A percentile compares a stretch with the other conserved stretches of the same genome.
phyloP scores from a whole-genome alignment of 2,329 filamentous ascomycete genomes.

The Penicillium sp. region DNA sequence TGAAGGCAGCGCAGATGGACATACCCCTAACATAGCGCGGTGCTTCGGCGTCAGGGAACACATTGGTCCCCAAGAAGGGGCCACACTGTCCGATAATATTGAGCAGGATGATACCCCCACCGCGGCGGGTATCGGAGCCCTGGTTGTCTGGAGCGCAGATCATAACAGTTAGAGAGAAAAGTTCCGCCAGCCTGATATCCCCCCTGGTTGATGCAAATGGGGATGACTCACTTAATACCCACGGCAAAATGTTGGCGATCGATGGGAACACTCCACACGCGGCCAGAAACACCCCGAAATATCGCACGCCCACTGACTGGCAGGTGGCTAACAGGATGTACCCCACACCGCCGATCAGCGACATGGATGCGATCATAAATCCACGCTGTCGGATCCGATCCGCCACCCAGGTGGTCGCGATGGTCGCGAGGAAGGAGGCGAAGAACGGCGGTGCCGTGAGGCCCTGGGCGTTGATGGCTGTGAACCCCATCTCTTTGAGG shows the following conservation, averaged over 20 bases:
- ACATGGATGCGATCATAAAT: constrained; percentile 56
- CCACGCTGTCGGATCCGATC: constrained; percentile 65
- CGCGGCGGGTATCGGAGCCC: constrained; percentile 65
- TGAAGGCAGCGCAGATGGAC: constrained; percentile 60
- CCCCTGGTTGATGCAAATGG: neutral
- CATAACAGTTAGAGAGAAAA: too few relatives aligned
- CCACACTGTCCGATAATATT: constrained; percentile 66
- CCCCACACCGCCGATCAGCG: constrained; percentile 57
- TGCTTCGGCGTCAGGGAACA: constrained; percentile 55
- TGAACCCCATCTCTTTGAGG: constrained; percentile 65
- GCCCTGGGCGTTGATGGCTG: constrained; percentile 64
- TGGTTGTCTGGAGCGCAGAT: constrained; percentile 57
- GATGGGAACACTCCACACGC: constrained; percentile 64
- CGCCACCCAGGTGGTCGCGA: constrained; percentile 62
- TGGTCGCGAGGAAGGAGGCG: constrained; percentile 61
- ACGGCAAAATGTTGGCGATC: constrained; percentile 68
- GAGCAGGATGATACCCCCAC: constrained; percentile 63
- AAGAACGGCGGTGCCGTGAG: constrained; percentile 70
- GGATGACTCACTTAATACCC: constrained; percentile 53
- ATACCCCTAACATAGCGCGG: constrained; percentile 56
- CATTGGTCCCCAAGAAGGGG: constrained; percentile 60
- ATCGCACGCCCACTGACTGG: constrained; percentile 49
- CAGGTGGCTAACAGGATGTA: constrained; percentile 64
- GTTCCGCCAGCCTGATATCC: too few relatives aligned
- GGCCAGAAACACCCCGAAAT: constrained; percentile 54